These are phyloP conservation scores for Leucocoprinus leucothites DNA, from an alignment of 768 basidiomycete species.

Conservation along the genomic window DNA sequence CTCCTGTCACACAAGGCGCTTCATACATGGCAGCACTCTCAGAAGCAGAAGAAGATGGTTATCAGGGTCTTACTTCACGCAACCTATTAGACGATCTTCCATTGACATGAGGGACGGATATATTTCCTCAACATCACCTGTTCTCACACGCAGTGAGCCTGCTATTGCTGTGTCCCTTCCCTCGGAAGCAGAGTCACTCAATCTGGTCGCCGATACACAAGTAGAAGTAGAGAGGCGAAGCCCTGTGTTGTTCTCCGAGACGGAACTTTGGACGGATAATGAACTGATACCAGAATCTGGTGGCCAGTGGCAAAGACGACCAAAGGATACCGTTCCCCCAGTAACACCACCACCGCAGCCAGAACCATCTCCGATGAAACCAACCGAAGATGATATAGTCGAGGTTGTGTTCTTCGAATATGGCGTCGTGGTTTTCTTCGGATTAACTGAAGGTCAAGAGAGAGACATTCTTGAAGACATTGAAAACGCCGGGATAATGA, in stretches of 20 bases:
- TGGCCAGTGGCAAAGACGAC: not conserved
- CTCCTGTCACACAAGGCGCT: constrained; percentile 41
- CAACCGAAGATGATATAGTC: constrained; percentile 45
- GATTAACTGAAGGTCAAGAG: constrained; percentile 78
- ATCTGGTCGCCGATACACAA: not conserved
- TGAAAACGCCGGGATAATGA: constrained; percentile 65
- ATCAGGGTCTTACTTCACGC: constrained; percentile 78
- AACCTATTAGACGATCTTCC: constrained; percentile 29
- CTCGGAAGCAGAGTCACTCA: not conserved
- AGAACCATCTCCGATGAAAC: not conserved
- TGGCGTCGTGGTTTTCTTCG: constrained; percentile 92
- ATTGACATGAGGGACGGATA: constrained; percentile 54
- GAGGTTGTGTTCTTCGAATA: constrained; percentile 83
- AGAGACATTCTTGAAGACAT: constrained; percentile 82
- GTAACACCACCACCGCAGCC: not conserved
- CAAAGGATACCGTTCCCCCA: not conserved
- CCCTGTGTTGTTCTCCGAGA: not conserved
- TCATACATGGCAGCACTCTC: constrained; percentile 69
- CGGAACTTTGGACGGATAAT: constrained; percentile 3
- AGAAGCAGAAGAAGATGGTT: constrained; percentile 87
- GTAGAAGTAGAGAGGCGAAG: not conserved
- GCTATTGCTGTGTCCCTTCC: not conserved
- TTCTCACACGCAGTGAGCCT: constrained; percentile 27
- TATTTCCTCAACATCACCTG: constrained; percentile 49
- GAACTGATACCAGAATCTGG: not conserved